Percentiles rank a stretch among this genome's conserved stretches.
These are phyloP conservation scores for Ramichloridium luteum DNA, from an alignment of 2,329 filamentous ascomycete species.

Conservation along the genomic window DNA sequence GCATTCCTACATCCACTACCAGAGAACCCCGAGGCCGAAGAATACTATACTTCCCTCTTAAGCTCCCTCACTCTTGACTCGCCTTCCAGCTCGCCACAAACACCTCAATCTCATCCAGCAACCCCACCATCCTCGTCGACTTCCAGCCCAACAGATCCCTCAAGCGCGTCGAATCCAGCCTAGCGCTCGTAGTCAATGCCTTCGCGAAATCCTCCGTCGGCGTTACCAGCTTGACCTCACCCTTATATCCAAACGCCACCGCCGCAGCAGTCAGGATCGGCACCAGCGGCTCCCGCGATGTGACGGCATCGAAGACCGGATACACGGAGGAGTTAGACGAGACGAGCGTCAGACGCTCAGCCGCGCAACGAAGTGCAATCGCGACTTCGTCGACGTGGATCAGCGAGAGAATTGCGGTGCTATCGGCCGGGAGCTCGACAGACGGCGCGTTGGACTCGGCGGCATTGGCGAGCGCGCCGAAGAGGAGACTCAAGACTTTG, in stretches of 20 bases:
- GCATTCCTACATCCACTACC: no score
- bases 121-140: slow-evolving; percentile 3
- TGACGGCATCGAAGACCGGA: slow-evolving; percentile 3
- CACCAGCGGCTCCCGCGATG: background rate
- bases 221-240: background rate
- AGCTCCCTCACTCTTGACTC: no score
- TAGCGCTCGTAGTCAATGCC: slow-evolving; percentile 2
- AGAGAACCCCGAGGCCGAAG: no score
- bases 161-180: slow-evolving; percentile 2
- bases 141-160: slow-evolving; percentile 3
- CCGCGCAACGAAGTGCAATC: background rate
- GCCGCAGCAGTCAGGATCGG: slow-evolving; percentile 1
- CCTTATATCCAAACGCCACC: background rate
- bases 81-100: slow-evolving; percentile 1
- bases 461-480: background rate
- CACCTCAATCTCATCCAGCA: slow-evolving; percentile 4
- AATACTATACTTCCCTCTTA: no score
- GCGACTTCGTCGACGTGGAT: slow-evolving; percentile 3
- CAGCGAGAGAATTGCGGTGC: background rate
- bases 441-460: background rate
- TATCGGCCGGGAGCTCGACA: background rate
- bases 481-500: background rate
- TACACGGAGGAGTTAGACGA: background rate
- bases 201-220: slow-evolving; percentile 1
- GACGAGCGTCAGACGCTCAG: background rate